These are phyloP conservation scores for Ricinus communis DNA, from an alignment of 345 rosid species.

Conservation along the genomic window DNA sequence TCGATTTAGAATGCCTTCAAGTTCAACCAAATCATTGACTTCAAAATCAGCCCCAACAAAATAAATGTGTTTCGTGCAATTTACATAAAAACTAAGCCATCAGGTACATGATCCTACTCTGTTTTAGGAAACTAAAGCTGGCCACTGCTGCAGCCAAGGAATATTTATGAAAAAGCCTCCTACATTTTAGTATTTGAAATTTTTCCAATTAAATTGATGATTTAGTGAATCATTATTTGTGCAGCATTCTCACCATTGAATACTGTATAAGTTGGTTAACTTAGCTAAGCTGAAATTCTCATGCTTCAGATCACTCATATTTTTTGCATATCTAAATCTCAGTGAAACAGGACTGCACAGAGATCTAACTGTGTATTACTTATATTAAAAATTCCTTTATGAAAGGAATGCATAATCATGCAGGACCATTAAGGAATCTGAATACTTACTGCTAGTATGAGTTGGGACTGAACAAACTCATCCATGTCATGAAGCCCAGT, in stretches of 20 bases:
- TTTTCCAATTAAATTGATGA: no score
- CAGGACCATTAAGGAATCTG: neutral
- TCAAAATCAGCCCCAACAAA: neutral
- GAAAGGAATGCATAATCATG: neutral
- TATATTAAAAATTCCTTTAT: neutral
- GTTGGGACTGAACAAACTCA: conserved; percentile 96
- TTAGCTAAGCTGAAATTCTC: no score
- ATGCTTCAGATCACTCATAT: no score
- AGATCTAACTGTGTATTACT: neutral
- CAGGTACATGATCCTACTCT: neutral
- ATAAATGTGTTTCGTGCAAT: neutral
- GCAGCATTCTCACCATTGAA: no score
- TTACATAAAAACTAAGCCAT: neutral
- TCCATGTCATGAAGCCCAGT: conserved; percentile 99
- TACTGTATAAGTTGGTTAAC: no score
- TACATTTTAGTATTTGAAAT: no score
- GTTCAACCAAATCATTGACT: conserved; percentile 20
- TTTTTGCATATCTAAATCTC: no score
- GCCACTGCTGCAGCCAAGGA: neutral
- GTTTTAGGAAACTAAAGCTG: no score
- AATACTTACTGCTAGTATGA: conserved; percentile 80
- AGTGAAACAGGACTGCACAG: neutral
- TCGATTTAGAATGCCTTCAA: neutral
- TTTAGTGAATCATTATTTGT: no score
- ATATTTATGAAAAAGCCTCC: no score